Percentiles rank a stretch among this genome's conserved stretches.
Evolutionary conservation across 2,329 filamentous ascomycete species (phyloP).

Genomic region (Penicillium concentricum): DNA sequence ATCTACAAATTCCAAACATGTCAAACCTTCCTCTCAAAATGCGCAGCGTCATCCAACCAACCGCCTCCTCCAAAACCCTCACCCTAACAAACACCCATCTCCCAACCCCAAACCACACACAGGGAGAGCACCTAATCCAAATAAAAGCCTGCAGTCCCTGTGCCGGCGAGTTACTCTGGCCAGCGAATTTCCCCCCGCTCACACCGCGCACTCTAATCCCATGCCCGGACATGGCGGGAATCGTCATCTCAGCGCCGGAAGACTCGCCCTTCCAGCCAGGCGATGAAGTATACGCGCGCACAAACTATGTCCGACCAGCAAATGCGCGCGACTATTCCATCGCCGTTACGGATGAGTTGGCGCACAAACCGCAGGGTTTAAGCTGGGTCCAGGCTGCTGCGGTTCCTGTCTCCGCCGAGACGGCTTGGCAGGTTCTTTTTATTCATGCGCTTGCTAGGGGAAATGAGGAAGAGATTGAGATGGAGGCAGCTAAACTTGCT

Average conservation of each 20-base stretch:
- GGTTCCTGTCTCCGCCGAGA: slow-evolving; percentile 43
- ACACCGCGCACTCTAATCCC: slow-evolving; percentile 34
- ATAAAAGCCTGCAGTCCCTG: slow-evolving; percentile 42
- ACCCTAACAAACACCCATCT: background rate
- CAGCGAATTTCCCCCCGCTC: slow-evolving; percentile 29
- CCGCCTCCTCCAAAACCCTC: slow-evolving; percentile 1
- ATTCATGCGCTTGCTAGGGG: slow-evolving; percentile 30
- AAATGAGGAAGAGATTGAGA: slow-evolving; percentile 20
- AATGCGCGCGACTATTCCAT: slow-evolving; percentile 41
- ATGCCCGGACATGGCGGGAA: slow-evolving; percentile 46
- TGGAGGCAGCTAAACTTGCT: background rate
- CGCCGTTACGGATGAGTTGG: slow-evolving; percentile 37
- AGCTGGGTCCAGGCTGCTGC: slow-evolving; percentile 39
- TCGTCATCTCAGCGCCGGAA: slow-evolving; percentile 37
- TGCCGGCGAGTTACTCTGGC: slow-evolving; percentile 47
- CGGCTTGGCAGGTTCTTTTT: slow-evolving; percentile 48
- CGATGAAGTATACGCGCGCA: slow-evolving; percentile 41
- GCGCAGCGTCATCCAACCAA: background rate
- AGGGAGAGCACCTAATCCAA: slow-evolving; percentile 41
- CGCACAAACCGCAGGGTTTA: slow-evolving; percentile 34
- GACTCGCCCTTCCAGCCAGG: slow-evolving; percentile 37
- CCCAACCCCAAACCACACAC: slow-evolving; percentile 14
- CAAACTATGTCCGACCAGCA: slow-evolving; percentile 36
- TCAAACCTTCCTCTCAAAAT: background rate
- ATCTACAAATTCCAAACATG: background rate